These are phyloP conservation scores for Boletus rex-veris DNA, from an alignment of 768 basidiomycete species.

Conservation along the genomic window DNA sequence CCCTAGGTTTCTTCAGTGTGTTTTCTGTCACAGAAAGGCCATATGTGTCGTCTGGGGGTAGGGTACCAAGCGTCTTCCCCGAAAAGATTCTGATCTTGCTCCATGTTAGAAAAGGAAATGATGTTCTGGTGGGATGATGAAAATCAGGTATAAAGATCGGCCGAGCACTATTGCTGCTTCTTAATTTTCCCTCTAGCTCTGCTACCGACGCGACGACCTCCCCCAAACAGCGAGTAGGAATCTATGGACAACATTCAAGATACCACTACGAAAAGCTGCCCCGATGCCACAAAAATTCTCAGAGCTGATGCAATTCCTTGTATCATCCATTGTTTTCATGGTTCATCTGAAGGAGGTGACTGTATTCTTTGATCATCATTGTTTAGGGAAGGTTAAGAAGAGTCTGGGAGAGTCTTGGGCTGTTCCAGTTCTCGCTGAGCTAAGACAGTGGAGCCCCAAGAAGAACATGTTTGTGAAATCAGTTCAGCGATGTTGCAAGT, in stretches of 20 bases:
- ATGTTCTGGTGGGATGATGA: not conserved
- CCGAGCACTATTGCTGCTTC: no score
- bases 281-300: slow-evolving; percentile 68
- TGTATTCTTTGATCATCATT: slow-evolving; percentile 73
- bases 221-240: slow-evolving; percentile 4
- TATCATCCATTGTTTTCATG: slow-evolving; percentile 92
- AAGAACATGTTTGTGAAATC: slow-evolving; percentile 62
- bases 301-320: slow-evolving; percentile 85
- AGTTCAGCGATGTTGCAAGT: not conserved
- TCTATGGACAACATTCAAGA: slow-evolving; percentile 82
- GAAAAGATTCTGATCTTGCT: no score
- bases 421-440: slow-evolving; percentile 47
- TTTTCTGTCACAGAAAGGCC: slow-evolving; percentile 59
- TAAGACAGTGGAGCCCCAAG: slow-evolving; percentile 51
- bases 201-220: not conserved
- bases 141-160: not conserved
- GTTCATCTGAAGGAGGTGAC: slow-evolving; percentile 64
- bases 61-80: not conserved
- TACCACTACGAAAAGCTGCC: slow-evolving; percentile 73
- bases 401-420: slow-evolving; percentile 45
- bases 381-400: slow-evolving; percentile 63
- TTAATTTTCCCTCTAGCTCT: not conserved
- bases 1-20: slow-evolving; percentile 65
- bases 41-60: not conserved
- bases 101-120: not conserved